Evolutionary conservation across 495 filamentous ascomycete genomes (phyloP).

Genomic region (Tirmania nivea): DNA sequence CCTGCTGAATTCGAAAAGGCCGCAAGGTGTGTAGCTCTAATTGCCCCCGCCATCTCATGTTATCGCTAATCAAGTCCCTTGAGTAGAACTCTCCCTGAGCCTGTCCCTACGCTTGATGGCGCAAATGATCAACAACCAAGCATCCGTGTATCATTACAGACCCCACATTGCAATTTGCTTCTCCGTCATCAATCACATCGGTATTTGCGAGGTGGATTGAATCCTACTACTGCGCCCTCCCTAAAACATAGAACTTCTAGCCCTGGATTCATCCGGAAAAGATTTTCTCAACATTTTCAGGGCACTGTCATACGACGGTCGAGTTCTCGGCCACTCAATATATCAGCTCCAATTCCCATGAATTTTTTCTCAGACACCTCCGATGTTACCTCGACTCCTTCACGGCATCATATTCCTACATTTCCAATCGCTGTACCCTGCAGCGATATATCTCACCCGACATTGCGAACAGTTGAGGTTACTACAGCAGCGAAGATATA

Average conservation of each 20-base stretch:
- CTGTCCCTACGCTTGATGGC: background rate
- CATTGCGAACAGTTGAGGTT: slow-evolving; percentile 43
- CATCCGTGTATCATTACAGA: background rate
- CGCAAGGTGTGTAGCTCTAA: no score
- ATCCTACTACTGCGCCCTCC: background rate
- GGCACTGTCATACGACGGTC: background rate
- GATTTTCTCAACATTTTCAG: background rate
- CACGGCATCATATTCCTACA: no score
- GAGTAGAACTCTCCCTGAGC: background rate
- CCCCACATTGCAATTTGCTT: background rate
- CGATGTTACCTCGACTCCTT: no score
- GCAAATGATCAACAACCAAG: background rate
- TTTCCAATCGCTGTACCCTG: no score
- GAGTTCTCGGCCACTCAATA: background rate
- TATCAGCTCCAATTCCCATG: background rate
- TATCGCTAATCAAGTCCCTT: no score
- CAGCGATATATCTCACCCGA: background rate
- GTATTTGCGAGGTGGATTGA: background rate
- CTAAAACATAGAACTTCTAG: background rate
- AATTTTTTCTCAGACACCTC: background rate
- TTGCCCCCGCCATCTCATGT: no score
- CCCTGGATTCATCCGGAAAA: background rate
- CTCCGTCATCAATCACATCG: background rate
- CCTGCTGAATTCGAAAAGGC: no score
- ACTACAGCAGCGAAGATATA: slow-evolving; percentile 64